Conservation (phyloP, 495 filamentous ascomycete species). For the Aspergillus bertholletiae region DNA sequence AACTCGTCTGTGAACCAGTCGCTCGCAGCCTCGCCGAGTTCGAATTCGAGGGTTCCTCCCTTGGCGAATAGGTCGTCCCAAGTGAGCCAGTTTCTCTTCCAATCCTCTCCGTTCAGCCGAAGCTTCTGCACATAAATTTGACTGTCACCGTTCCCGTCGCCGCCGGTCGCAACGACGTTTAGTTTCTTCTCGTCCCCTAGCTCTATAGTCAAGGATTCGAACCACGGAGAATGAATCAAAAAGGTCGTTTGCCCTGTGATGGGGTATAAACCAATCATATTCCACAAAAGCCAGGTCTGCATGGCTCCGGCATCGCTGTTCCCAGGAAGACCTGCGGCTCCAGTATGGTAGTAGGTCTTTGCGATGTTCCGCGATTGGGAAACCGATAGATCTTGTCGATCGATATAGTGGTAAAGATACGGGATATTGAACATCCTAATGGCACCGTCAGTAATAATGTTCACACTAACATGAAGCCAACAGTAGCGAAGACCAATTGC, state of each 20-base stretch:
- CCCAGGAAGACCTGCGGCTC: slow-evolving; percentile 46
- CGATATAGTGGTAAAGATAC: slow-evolving; percentile 69
- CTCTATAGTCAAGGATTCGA: slow-evolving; percentile 45
- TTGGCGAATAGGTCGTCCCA: slow-evolving; percentile 53
- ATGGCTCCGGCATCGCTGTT: slow-evolving; percentile 59
- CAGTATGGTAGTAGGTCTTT: slow-evolving; percentile 35
- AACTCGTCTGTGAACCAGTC: slow-evolving; percentile 47
- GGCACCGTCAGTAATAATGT: slow-evolving; percentile 1
- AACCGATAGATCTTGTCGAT: slow-evolving; percentile 53
- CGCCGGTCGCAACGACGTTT: slow-evolving; percentile 40
- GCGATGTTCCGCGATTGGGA: slow-evolving; percentile 32
- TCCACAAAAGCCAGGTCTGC: slow-evolving; percentile 59
- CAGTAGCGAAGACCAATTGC: neutral
- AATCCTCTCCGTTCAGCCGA: slow-evolving; percentile 45
- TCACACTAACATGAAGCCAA: neutral
- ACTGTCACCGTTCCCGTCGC: slow-evolving; percentile 36
- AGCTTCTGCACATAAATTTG: slow-evolving; percentile 46
- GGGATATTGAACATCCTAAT: slow-evolving; percentile 59
- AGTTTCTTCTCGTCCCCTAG: slow-evolving; percentile 44
- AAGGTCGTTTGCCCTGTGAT: slow-evolving; percentile 54
- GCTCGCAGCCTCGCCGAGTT: slow-evolving; percentile 40
- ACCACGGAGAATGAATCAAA: slow-evolving; percentile 55
- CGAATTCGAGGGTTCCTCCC: slow-evolving; percentile 53
- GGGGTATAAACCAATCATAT: slow-evolving; percentile 59
- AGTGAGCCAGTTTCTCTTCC: slow-evolving; percentile 50